Conservation (phyloP, 352 stramenopile genomes). For the Phytopythium sindhum region DNA sequence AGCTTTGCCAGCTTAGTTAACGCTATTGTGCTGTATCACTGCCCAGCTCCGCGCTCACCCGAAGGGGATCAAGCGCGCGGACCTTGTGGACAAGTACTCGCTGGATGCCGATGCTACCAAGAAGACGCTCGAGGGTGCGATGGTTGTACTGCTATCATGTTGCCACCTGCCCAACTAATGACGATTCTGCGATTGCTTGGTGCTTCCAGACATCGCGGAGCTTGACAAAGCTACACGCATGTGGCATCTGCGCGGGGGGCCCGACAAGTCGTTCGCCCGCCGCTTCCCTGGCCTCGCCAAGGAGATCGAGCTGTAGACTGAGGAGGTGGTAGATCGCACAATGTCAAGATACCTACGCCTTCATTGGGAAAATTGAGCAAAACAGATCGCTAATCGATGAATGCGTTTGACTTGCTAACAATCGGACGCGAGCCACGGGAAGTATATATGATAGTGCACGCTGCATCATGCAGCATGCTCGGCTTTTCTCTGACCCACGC, state of each 20-base stretch:
- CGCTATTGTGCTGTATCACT: neutral
- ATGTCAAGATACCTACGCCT: too few relatives aligned
- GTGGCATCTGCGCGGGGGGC: constrained; percentile 47
- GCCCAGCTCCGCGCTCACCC: constrained; percentile 31
- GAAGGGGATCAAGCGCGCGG: constrained; percentile 35
- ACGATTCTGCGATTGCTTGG: neutral
- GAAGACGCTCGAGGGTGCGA: constrained; percentile 41
- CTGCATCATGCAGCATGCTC: neutral
- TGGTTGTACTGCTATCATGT: neutral
- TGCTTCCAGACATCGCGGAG: constrained; percentile 37
- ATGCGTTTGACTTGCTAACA: too few relatives aligned
- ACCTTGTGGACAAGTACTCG: constrained; percentile 39
- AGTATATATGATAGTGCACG: neutral
- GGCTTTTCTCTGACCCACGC: neutral
- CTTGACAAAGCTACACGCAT: constrained; percentile 40
- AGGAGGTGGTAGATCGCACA: neutral
- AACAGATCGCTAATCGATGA: too few relatives aligned
- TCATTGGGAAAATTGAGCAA: too few relatives aligned
- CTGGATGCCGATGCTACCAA: constrained; percentile 41
- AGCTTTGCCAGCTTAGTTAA: neutral
- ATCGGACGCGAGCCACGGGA: neutral
- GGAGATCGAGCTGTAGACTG: constrained; percentile 41
- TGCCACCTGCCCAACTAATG: neutral
- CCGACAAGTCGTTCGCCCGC: constrained; percentile 53
- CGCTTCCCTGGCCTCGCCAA: constrained; percentile 42